A percentile compares a stretch with the other conserved stretches of the same genome.
phyloP scores from a whole-genome alignment of 371 early-diverging fungal genomes.

The Mortierella sp. region DNA sequence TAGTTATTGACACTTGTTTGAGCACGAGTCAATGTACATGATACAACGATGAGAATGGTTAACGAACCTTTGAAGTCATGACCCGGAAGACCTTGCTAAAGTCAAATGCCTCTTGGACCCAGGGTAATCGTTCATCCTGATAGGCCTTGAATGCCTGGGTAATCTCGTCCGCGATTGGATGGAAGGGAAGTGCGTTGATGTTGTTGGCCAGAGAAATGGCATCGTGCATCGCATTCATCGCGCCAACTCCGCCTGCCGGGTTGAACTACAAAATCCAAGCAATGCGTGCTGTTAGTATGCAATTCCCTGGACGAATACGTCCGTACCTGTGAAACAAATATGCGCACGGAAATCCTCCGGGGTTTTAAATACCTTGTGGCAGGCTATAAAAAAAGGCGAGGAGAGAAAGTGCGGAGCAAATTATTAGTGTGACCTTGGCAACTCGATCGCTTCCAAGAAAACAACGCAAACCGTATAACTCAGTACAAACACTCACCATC shows the following conservation, averaged over 20 bases:
- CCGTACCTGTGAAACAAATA: too few species aligned
- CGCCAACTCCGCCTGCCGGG: conserved; percentile 10
- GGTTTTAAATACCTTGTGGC: conserved; percentile 2
- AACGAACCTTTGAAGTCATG: too few species aligned
- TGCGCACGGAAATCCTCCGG: too few species aligned
- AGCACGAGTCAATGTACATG: too few species aligned
- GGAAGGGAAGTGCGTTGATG: background rate
- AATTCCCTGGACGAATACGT: background rate
- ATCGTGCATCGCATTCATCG: conserved; percentile 19
- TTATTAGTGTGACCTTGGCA: too few species aligned
- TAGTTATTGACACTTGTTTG: too few species aligned
- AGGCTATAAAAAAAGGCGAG: background rate
- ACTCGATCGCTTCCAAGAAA: too few species aligned
- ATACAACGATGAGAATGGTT: too few species aligned
- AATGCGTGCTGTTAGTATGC: background rate
- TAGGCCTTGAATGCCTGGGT: conserved; percentile 10
- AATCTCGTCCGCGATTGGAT: conserved; percentile 10
- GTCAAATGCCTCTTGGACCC: conserved; percentile 8
- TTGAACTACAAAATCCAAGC: conserved; percentile 1
- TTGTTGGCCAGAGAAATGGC: conserved; percentile 14
- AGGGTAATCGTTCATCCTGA: conserved; percentile 16
- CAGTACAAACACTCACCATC: conserved; percentile 14
- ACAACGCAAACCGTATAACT: background rate
- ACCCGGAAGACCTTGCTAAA: background rate
- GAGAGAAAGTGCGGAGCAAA: background rate